phyloP scores from a whole-genome alignment of 78 protist genomes.

The Chrysochromulina parva region DNA sequence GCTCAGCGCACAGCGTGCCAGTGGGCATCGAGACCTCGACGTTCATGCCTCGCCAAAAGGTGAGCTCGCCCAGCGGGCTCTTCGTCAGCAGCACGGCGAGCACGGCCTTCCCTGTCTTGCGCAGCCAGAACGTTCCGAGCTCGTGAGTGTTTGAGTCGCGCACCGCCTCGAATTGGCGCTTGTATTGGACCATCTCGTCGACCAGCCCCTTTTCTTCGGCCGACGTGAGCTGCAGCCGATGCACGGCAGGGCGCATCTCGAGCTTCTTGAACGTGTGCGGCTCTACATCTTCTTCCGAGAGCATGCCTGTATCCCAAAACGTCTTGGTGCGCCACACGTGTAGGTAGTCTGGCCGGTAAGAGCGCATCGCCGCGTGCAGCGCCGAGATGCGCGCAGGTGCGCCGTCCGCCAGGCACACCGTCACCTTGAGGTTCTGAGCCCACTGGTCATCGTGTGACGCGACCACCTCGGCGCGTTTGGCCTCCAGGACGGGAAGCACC shows the following conservation, averaged over 20 bases:
- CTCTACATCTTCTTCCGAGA: background rate
- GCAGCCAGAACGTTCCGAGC: constrained; percentile 31
- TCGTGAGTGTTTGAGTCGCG: background rate
- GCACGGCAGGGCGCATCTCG: background rate
- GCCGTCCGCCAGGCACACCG: background rate
- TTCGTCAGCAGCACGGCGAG: constrained; percentile 15
- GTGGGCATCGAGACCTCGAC: constrained; percentile 40
- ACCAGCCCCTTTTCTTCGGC: background rate
- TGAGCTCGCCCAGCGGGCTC: background rate
- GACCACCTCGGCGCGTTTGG: background rate
- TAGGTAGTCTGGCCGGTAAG: background rate
- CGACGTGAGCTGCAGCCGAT: background rate
- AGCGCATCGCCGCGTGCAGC: background rate
- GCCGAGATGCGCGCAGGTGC: background rate
- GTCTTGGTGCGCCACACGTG: background rate
- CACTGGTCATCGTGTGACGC: background rate
- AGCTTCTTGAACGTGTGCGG: background rate
- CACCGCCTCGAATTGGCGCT: background rate
- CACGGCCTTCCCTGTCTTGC: constrained; percentile 31
- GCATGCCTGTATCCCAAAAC: background rate
- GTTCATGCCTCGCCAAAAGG: constrained; percentile 3
- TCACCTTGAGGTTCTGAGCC: background rate
- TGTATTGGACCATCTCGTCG: background rate
- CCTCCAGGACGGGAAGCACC: background rate
- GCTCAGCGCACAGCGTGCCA: constrained; percentile 29